Evolutionary conservation across 225 moss, liverwort and hornwort genomes (phyloP).

Genomic region (Neckera pumila): DNA sequence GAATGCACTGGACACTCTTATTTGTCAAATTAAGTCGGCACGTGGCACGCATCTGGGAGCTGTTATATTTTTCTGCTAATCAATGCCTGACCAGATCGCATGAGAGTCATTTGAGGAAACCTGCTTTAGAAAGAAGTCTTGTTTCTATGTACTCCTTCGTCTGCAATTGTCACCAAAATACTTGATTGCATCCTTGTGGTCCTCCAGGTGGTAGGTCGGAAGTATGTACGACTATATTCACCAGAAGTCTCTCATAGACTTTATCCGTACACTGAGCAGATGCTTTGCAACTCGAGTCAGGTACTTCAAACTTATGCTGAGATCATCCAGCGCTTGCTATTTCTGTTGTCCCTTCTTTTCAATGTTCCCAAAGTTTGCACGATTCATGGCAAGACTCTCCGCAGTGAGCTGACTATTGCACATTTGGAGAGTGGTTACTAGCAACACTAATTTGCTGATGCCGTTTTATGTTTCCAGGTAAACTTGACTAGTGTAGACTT

Average conservation of each 20-base stretch:
- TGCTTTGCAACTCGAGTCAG: slow-evolving; percentile 97
- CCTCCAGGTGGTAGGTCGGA: slow-evolving; percentile 79
- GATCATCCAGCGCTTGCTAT: neutral
- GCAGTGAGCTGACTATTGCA: neutral
- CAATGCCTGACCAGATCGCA: neutral
- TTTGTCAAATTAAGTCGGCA: neutral
- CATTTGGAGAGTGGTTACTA: neutral
- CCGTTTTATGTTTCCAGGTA: slow-evolving; percentile 33
- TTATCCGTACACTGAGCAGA: slow-evolving; percentile 73
- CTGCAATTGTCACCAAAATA: neutral
- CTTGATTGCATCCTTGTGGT: neutral
- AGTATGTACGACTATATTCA: slow-evolving; percentile 82
- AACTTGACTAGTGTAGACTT: slow-evolving; percentile 56
- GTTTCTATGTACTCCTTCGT: neutral
- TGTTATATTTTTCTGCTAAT: neutral
- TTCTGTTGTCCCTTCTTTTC: neutral
- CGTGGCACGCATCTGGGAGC: neutral
- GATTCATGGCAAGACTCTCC: neutral
- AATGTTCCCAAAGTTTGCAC: neutral
- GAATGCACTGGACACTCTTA: neutral
- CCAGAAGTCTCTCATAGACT: slow-evolving; percentile 41
- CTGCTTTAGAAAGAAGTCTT: neutral
- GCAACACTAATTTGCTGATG: neutral
- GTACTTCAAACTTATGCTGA: slow-evolving; percentile 8
- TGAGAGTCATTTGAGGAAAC: neutral